phyloP scores from a whole-genome alignment of 2,329 filamentous ascomycete species.

The Neurospora crassa region DNA sequence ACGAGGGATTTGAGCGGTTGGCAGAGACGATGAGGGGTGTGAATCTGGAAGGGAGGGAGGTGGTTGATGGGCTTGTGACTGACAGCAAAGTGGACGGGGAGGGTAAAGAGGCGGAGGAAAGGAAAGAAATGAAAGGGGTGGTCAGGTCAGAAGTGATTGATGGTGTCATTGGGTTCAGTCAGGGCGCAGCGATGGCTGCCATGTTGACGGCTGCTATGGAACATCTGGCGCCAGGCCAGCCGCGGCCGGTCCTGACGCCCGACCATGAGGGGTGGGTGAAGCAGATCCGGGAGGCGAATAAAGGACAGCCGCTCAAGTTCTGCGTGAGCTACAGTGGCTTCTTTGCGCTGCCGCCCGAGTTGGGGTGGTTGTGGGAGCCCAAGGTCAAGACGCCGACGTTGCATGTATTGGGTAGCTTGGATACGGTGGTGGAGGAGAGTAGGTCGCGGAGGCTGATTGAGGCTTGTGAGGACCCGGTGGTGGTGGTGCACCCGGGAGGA shows the following conservation, averaged over 20 bases:
- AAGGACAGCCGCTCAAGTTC: conserved; percentile 47
- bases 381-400: conserved; percentile 66
- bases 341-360: conserved; percentile 48
- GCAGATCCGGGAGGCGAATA: conserved; percentile 40
- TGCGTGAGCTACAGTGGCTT: conserved; percentile 73
- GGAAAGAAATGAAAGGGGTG: neutral
- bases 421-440: conserved; percentile 78
- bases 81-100: neutral
- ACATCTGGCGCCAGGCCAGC: conserved; percentile 19
- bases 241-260: conserved; percentile 19
- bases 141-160: conserved; percentile 30
- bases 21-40: conserved; percentile 55
- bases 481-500: conserved; percentile 71
- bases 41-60: neutral
- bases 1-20: conserved; percentile 55
- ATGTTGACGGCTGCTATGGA: conserved; percentile 69
- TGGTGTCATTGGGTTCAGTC: conserved; percentile 73
- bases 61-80: neutral
- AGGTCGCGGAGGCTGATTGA: conserved; percentile 60
- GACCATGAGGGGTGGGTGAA: conserved; percentile 32
- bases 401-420: conserved; percentile 74
- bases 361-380: conserved; percentile 65
- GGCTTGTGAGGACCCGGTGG: conserved; percentile 44
- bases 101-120: neutral
- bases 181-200: conserved; percentile 64